Percentiles rank a stretch among this genome's conserved stretches.
Conservation (phyloP, 495 filamentous ascomycete species). For the Trichocladium antarcticum region DNA sequence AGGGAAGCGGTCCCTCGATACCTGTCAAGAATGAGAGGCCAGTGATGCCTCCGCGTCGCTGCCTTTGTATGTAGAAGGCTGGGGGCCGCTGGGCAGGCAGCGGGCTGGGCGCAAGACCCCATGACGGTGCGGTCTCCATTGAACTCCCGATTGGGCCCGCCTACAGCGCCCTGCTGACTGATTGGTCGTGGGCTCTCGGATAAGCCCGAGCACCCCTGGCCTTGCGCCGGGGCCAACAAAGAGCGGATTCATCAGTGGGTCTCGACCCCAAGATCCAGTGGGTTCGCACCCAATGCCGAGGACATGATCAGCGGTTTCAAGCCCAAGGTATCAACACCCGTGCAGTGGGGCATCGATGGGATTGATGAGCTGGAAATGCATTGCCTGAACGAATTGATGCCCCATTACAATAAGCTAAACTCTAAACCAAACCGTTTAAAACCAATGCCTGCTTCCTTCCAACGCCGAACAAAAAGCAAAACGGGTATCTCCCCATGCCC, state of each 20-base stretch:
- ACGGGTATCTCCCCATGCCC: not conserved
- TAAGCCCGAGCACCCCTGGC: not conserved
- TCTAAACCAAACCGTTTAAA: no score
- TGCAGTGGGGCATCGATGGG: no score
- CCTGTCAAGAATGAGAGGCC: not conserved
- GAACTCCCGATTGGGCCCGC: not conserved
- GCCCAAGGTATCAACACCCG: not conserved
- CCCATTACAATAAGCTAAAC: not conserved
- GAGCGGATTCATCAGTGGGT: not conserved
- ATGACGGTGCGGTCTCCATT: not conserved
- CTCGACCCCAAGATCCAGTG: conserved; percentile 1
- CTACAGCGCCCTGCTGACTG: conserved; percentile 1
- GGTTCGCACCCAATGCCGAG: conserved; percentile 1
- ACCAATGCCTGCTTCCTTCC: not conserved
- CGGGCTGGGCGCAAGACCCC: not conserved
- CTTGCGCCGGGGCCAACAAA: not conserved
- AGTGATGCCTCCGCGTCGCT: not conserved
- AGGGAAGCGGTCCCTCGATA: conserved; percentile 1
- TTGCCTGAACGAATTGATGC: not conserved
- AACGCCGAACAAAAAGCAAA: not conserved
- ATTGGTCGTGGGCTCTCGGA: not conserved
- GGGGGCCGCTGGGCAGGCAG: not conserved
- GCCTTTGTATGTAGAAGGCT: conserved; percentile 1
- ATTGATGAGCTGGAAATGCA: no score
- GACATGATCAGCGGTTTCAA: not conserved